Evolutionary conservation across 768 basidiomycete species (phyloP).

Genomic region (Strobilomyces dryophilus): DNA sequence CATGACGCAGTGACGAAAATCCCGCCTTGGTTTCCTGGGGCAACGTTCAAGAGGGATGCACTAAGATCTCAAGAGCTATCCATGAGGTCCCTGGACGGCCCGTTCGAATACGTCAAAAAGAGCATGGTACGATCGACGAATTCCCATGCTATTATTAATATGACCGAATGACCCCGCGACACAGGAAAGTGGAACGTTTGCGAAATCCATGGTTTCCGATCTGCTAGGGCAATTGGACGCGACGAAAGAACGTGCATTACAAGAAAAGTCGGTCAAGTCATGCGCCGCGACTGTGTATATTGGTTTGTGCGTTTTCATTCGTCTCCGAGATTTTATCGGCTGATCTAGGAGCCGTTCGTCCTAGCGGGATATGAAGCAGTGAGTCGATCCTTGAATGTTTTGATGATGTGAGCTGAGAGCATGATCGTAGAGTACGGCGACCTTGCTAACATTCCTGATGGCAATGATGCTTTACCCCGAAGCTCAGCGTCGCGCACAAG

Average conservation of each 20-base stretch:
- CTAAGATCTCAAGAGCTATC: conserved; percentile 26
- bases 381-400: background rate
- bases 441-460: conserved; percentile 22
- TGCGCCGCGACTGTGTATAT: conserved; percentile 31
- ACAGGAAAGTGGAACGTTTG: conserved; percentile 22
- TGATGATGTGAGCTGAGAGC: background rate
- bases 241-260: conserved; percentile 7
- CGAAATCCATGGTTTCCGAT: conserved; percentile 29
- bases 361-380: conserved; percentile 28
- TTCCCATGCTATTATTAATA: background rate
- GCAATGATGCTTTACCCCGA: conserved; percentile 31
- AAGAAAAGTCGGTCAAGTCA: conserved; percentile 25
- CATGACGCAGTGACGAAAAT: conserved; percentile 21
- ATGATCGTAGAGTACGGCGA: conserved; percentile 19
- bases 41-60: conserved; percentile 26
- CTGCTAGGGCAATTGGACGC: conserved; percentile 18
- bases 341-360: background rate
- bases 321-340: background rate
- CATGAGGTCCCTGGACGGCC: conserved; percentile 19
- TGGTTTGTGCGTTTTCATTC: conserved; percentile 13
- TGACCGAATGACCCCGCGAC: conserved; percentile 1
- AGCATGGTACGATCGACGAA: conserved; percentile 19
- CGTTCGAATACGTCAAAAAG: conserved; percentile 27
- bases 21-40: conserved; percentile 29
- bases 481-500: conserved; percentile 26